A percentile compares a stretch with the other conserved stretches of the same genome.
Evolutionary conservation across 2,329 filamentous ascomycete genomes (phyloP).

Genomic region (Penicillium palitans): DNA sequence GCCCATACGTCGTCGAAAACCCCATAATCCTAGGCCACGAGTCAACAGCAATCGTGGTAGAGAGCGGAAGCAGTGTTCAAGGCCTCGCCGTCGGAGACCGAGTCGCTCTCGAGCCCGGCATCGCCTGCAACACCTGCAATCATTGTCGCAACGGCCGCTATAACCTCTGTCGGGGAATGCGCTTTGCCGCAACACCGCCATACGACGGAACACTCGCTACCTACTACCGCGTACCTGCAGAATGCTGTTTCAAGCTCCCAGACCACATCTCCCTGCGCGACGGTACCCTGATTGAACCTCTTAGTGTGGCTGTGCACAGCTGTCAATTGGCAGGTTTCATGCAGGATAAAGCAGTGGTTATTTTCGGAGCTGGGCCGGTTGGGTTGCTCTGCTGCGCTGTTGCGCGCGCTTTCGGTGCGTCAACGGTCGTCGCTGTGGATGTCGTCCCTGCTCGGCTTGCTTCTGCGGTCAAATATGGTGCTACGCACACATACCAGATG

Average conservation of each 20-base stretch:
- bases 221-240: constrained; percentile 75
- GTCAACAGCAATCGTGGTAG: constrained; percentile 63
- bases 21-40: constrained; percentile 62
- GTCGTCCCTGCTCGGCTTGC: constrained; percentile 64
- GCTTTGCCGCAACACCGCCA: constrained; percentile 85
- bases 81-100: constrained; percentile 62
- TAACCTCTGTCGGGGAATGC: constrained; percentile 83
- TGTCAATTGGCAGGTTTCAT: constrained; percentile 68
- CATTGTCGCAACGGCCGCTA: constrained; percentile 76
- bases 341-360: constrained; percentile 73
- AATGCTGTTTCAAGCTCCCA: constrained; percentile 88
- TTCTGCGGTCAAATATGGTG: constrained; percentile 69
- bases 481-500: constrained; percentile 55
- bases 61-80: constrained; percentile 57
- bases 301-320: constrained; percentile 80
- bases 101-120: constrained; percentile 72
- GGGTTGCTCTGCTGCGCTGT: constrained; percentile 83
- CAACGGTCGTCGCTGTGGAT: constrained; percentile 76
- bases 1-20: constrained; percentile 36
- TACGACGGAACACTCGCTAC: constrained; percentile 81
- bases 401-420: constrained; percentile 74
- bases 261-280: constrained; percentile 62
- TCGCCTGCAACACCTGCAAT: constrained; percentile 68
- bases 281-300: constrained; percentile 82
- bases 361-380: constrained; percentile 82